Conservation (phyloP, 306 rosid genomes). For the Betula pendula region DNA sequence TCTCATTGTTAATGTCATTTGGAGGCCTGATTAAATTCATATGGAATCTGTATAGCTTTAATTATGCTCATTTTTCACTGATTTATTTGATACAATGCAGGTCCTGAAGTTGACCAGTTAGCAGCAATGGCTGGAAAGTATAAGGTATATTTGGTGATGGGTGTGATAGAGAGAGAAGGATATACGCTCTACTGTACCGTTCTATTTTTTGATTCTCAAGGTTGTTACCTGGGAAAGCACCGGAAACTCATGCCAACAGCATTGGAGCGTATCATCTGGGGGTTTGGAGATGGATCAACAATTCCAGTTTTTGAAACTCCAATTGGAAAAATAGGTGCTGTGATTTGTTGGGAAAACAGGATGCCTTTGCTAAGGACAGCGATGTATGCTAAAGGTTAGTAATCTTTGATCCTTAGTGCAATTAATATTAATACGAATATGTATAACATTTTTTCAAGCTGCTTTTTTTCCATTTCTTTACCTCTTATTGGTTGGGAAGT, state of each 20-base stretch:
- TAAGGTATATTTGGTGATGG: constrained; percentile 79
- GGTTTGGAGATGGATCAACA: constrained; percentile 95
- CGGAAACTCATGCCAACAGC: constrained; percentile 90
- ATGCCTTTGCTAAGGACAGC: constrained; percentile 94
- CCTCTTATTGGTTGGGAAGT: background rate
- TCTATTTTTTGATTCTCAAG: constrained; percentile 86
- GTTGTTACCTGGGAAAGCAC: constrained; percentile 87
- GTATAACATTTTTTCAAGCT: background rate
- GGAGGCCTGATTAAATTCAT: background rate
- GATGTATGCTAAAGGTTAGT: constrained; percentile 90
- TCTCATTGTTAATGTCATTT: background rate
- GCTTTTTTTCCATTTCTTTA: background rate
- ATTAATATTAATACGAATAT: background rate
- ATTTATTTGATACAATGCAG: constrained; percentile 36
- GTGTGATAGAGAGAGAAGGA: constrained; percentile 92
- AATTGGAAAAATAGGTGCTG: constrained; percentile 91
- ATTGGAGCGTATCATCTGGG: constrained; percentile 86
- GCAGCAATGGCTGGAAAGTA: constrained; percentile 95
- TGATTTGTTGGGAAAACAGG: constrained; percentile 90
- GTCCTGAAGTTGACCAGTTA: constrained; percentile 89
- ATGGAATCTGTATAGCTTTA: background rate
- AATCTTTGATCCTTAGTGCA: background rate
- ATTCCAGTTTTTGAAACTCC: constrained; percentile 89
- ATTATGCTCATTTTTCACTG: background rate
- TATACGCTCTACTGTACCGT: constrained; percentile 87